phyloP scores from a whole-genome alignment of 495 filamentous ascomycete species.

The Neurospora sp. region DNA sequence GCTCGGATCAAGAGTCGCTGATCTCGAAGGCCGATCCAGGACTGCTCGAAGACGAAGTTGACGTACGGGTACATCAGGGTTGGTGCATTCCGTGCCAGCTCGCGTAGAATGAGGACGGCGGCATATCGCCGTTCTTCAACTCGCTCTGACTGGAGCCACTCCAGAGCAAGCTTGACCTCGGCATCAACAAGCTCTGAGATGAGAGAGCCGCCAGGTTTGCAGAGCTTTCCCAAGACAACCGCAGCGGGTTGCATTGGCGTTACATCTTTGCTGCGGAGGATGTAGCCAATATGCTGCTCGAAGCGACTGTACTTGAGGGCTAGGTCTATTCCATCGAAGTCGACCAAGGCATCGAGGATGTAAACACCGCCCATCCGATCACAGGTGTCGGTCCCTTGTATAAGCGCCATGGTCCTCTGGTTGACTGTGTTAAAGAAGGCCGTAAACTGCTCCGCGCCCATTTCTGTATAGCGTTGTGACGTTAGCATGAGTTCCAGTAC shows the following conservation, averaged over 20 bases:
- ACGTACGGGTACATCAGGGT: constrained; percentile 91
- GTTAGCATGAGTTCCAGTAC: neutral
- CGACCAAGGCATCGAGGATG: constrained; percentile 84
- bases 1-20: constrained; percentile 82
- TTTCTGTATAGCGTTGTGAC: constrained; percentile 42
- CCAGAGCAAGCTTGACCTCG: constrained; percentile 86
- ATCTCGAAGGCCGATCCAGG: constrained; percentile 90
- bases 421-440: constrained; percentile 73
- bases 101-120: constrained; percentile 80
- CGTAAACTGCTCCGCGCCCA: constrained; percentile 64
- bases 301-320: constrained; percentile 92
- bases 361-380: constrained; percentile 87
- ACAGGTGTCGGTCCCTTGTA: constrained; percentile 74
- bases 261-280: constrained; percentile 80
- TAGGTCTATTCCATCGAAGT: constrained; percentile 90
- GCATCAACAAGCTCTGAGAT: constrained; percentile 95
- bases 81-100: constrained; percentile 81
- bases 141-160: constrained; percentile 92
- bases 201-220: constrained; percentile 83
- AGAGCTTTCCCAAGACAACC: constrained; percentile 76
- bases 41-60: constrained; percentile 78
- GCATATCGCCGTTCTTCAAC: constrained; percentile 86
- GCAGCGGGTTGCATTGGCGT: constrained; percentile 80
- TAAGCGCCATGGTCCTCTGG: constrained; percentile 59
- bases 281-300: constrained; percentile 75